These are phyloP conservation scores for Aspergillus melleus DNA, from an alignment of 2,329 filamentous ascomycete genomes.

Conservation along the genomic window DNA sequence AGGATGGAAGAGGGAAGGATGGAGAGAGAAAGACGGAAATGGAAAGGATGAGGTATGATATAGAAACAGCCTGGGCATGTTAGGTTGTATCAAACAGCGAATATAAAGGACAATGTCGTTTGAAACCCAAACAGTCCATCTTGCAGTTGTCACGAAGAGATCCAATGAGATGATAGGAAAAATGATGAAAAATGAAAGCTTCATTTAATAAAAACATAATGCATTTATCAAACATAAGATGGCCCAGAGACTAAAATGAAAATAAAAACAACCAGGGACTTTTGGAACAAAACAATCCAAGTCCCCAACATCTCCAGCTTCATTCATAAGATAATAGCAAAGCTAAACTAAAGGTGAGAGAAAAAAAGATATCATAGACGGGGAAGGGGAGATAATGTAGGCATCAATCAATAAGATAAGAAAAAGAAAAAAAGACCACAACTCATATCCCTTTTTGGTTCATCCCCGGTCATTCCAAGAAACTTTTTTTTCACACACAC, in stretches of 20 bases:
- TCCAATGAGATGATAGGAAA: background rate
- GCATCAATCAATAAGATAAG: background rate
- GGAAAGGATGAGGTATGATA: too few species aligned
- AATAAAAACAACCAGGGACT: constrained; percentile 1
- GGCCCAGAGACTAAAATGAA: background rate
- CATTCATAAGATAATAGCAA: background rate
- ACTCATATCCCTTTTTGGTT: background rate
- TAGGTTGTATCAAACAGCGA: too few species aligned
- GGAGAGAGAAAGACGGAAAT: too few species aligned
- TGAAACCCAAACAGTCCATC: too few species aligned
- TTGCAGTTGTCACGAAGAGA: background rate
- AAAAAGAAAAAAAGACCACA: background rate
- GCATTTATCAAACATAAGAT: constrained; percentile 6
- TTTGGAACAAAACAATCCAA: background rate
- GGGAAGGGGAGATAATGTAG: background rate
- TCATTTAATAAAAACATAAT: constrained; percentile 6
- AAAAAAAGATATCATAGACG: constrained; percentile 1
- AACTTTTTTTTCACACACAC: constrained; percentile 1
- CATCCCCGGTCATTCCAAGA: constrained; percentile 6
- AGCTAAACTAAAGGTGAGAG: background rate
- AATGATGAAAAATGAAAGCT: background rate
- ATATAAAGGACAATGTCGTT: too few species aligned
- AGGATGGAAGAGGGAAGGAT: too few species aligned
- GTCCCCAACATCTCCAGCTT: constrained; percentile 1
- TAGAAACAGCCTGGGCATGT: too few species aligned